Evolutionary conservation across 805 yeast genomes (phyloP).

Genomic region (Starmerella lactis-condensi): DNA sequence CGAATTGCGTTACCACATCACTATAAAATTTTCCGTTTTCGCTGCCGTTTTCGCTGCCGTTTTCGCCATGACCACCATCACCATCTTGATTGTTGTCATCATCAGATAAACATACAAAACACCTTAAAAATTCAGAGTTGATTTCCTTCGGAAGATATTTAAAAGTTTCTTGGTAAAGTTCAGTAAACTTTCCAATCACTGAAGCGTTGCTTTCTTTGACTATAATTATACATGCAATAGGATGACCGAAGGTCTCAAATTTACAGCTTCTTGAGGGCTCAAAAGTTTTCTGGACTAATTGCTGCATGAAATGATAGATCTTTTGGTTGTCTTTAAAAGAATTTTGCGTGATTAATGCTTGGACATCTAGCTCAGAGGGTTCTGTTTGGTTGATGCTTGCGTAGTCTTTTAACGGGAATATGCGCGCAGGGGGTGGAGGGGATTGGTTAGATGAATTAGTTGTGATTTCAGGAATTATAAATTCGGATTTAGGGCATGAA

Average conservation of each 20-base stretch:
- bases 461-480: too few species aligned
- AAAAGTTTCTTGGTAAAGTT: conserved; percentile 31
- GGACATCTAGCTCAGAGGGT: too few species aligned
- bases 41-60: not conserved
- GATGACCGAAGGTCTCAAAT: conserved; percentile 76
- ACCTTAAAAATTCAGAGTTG: conserved; percentile 10
- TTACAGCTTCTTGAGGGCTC: conserved; percentile 22
- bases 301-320: too few species aligned
- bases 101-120: conserved; percentile 9
- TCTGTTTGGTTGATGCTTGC: too few species aligned
- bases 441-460: too few species aligned
- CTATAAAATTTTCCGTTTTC: conserved; percentile 6
- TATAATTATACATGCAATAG: conserved; percentile 54
- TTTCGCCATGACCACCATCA: not conserved
- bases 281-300: conserved; percentile 4
- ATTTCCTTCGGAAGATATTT: conserved; percentile 21
- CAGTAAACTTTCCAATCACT: conserved; percentile 40
- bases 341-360: too few species aligned
- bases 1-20: conserved; percentile 15
- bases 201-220: conserved; percentile 39
- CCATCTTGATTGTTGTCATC: not conserved
- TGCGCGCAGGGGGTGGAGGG: too few species aligned
- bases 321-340: too few species aligned
- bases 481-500: too few species aligned
- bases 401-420: too few species aligned